Base-by-base conservation (phyloP, 1,284 basidiomycete genomes). In the Thelephora terrestris region DNA sequence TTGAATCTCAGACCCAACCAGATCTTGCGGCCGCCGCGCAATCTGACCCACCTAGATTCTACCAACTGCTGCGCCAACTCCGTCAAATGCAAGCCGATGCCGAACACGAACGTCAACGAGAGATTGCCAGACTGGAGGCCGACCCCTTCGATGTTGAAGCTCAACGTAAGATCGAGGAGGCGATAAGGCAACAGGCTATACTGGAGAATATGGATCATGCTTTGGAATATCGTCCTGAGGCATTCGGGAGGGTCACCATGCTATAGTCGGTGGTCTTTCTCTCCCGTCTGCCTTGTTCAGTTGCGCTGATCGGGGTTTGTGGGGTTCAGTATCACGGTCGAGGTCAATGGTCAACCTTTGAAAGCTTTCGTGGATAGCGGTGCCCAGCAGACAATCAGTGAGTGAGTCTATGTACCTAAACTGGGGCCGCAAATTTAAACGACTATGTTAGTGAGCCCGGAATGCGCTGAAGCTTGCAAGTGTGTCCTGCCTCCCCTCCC, bases 341-440 rank as follows among this genome's bases (percentile, higher is more conserved):
- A 97, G 60, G 92, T 99, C 3, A 99, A 99, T 59, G 88, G 88
- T 0, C 75, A 78, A 47, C 82, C 84, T 1, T 81, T 98, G 34
- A 96, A 94, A 63, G 96, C 96, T 0, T 99, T 99, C 60, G 96
- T 99, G 21, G 95, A 99, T 62, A 95, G 91, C 55, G 95, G 95
- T 23, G 95, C 96, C 3, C 96, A 99, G 58, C 81, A 84, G 48
- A 98, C 95, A 0, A 97, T 98, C 68, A 96, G 91, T 94, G 55
- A 63, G 88, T 70, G 16, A 23, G 18, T 46, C n/a, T 21, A 43
- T 27, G 43, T 47, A 43, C 21, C 44, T 17, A 18, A 17, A 36
- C 34, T 40, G 14, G 35, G 49, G 9, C 44, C 46, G 45, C 42
- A 52, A 43, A 47, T n/a, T 48, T 44, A 48, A 50, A 55, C 47